A percentile compares a stretch with the other conserved stretches of the same genome.
phyloP scores from a whole-genome alignment of 768 basidiomycete species.

The Terana coerulea region DNA sequence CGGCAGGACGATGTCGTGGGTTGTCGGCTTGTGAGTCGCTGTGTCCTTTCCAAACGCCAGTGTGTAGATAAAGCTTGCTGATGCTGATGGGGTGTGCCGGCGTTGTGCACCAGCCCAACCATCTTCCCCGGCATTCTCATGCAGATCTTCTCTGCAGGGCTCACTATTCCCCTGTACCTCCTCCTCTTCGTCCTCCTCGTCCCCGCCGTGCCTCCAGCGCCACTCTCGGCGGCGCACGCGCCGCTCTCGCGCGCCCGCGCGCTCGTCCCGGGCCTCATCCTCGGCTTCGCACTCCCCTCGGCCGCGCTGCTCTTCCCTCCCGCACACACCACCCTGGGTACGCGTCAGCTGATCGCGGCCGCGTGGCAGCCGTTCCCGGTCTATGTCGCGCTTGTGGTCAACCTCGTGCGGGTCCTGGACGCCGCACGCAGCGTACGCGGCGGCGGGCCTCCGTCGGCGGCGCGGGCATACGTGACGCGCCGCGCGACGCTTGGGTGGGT shows the following conservation, averaged over 20 bases:
- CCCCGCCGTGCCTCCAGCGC: background rate
- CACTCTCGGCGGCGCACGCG: background rate
- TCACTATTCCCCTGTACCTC: too few relatives aligned
- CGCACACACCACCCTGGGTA: background rate
- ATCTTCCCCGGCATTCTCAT: too few relatives aligned
- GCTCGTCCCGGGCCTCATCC: background rate
- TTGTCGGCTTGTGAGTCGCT: too few relatives aligned
- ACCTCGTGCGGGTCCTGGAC: background rate
- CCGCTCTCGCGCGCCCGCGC: constrained; percentile 1
- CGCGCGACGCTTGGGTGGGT: background rate
- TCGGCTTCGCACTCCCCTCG: constrained; percentile 4
- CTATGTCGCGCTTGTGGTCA: constrained; percentile 1
- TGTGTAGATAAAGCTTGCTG: too few relatives aligned
- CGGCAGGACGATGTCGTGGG: too few relatives aligned
- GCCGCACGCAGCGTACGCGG: background rate
- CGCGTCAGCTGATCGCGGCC: constrained; percentile 4
- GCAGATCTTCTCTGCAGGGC: too few relatives aligned
- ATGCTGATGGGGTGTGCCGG: too few relatives aligned
- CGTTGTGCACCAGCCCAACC: too few relatives aligned
- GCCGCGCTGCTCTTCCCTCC: constrained; percentile 5
- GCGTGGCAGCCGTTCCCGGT: constrained; percentile 12
- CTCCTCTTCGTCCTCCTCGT: too few relatives aligned
- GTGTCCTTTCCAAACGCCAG: too few relatives aligned
- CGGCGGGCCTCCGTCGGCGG: background rate
- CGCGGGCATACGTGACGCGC: background rate